Base-by-base conservation (phyloP, 2,329 filamentous ascomycete species). In the Aureobasidium sp. region DNA sequence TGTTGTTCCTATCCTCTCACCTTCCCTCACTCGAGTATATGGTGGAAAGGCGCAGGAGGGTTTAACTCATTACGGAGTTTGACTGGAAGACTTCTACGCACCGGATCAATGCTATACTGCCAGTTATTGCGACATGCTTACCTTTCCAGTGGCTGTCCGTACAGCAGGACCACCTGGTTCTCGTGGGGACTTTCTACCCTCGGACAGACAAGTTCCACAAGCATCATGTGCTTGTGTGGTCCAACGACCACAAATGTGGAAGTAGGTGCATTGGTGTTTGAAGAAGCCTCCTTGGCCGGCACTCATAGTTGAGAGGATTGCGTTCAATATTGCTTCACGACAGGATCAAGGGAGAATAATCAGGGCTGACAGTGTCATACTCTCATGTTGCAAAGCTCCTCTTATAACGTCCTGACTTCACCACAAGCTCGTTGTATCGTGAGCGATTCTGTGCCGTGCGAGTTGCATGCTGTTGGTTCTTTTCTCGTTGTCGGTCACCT, bases 191-290 rank as follows among this genome's bases (percentile, higher is more conserved):
- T 42, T 39, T 39, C 57, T 33, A 14, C 57, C 57, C 19, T 49
- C 37, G 15, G 45, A 66, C 22, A 69, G 67, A 52, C 65, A 69
- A 15, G 45, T 52, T 7, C 60, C 63, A 52, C 67, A 68, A 47
- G 67, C 65, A 47, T 66, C 64, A n/a, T 48, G 31, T 11, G 44
- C 45, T 47, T 58, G 54, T 22, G n/a, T 33, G 11, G 40, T 47
- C 54, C 42, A 58, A 31, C n/a, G 39, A 22, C 39, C 42, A 12
- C 42, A 47, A 1, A 58, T 22, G 2, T 37, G 31, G 17, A 60
- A 60, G 14, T 40, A 60, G 6, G 31, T 29, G 35, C 56, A 50
- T 40, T 59, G 56, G 27, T 50, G 56, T 31, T 49, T 60, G 44
- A 48, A 59, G 42, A 47, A 60, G 1, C 42, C 56, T 27, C 44